Base-by-base conservation (phyloP, 2,329 filamentous ascomycete species). In the Diplodia intermedia region DNA sequence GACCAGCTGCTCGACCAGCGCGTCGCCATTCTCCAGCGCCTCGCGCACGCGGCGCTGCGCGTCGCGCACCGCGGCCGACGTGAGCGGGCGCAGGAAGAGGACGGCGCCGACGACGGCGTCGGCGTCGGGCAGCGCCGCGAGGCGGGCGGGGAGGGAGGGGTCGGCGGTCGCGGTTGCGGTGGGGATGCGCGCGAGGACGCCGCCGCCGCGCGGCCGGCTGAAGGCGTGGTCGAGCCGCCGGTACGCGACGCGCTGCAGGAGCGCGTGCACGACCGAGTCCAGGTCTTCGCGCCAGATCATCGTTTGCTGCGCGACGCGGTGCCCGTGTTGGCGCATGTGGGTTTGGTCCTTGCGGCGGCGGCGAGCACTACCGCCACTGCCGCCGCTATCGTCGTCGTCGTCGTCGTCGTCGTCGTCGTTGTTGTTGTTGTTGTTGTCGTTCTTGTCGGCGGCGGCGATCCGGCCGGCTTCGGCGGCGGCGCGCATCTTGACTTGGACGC, bases 251-350 rank as follows among this genome's bases (percentile, higher is more conserved):
- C 73, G 75, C 23, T 78, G 77, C 73, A 84, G 74, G 55, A 78
- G 69, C 7, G 70, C 71, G 0, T 82, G 70, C 3, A 84, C 71
- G 55, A 83, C 78, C 3, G 77, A 74, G 3, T 81, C 73, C 80
- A 85, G 84, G 71, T 86, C 82, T 61, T 80, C 73, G 15, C 82
- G 77, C 83, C 83, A 86, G 1, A 82, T 74, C 14, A 83, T 65
- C 5, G 73, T 73, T 15, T 47, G 15, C 6, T 47, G 4, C 40
- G 15, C 15, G 15, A 33, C 31, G 4, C 31, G 31, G 31, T 33
- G 31, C 31, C 31, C 31, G 31, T 11, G 31, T 11, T 33, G 31
- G 7, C 31, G 31, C 31, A 33, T 33, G 31, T 33, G 4, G 31
- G 7, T 8, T 1, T 18, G 18, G 8, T 47, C 40, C 8, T 26